phyloP scores from a whole-genome alignment of 768 basidiomycete species.

The Pisolithus marmoratus region DNA sequence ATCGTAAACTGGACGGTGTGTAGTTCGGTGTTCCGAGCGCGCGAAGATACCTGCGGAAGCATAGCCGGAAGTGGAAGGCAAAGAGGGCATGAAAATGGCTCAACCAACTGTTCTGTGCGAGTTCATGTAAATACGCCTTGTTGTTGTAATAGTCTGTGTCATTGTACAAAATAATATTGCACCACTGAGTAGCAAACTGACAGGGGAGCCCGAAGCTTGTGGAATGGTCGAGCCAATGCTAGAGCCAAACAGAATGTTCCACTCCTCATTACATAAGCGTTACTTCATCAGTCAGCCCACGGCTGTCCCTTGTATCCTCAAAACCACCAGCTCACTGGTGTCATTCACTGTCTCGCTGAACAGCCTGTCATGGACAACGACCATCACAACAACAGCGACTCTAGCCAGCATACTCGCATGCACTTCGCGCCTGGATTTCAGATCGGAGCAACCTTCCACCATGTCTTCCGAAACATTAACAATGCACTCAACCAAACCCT shows the following conservation, averaged over 20 bases:
- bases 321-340: too few species aligned
- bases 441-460: slow-evolving; percentile 23
- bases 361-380: background rate
- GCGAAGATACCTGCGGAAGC: slow-evolving; percentile 44
- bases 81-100: slow-evolving; percentile 23
- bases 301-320: background rate
- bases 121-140: slow-evolving; percentile 5
- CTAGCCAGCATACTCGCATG: slow-evolving; percentile 4
- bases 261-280: too few species aligned
- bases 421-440: slow-evolving; percentile 17
- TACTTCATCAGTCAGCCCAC: background rate
- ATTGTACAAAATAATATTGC: too few species aligned
- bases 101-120: background rate
- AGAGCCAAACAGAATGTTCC: too few species aligned
- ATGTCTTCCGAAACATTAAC: slow-evolving; percentile 27
- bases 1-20: background rate
- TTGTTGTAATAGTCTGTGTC: too few species aligned
- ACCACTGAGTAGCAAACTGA: too few species aligned
- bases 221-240: too few species aligned
- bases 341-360: too few species aligned
- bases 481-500: slow-evolving; percentile 21
- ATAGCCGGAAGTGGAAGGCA: slow-evolving; percentile 24
- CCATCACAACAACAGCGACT: slow-evolving; percentile 9
- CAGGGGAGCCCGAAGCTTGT: too few species aligned
- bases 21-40: slow-evolving; percentile 64